Base-by-base conservation (phyloP, 2,329 filamentous ascomycete genomes). In the Fusarium sp. region DNA sequence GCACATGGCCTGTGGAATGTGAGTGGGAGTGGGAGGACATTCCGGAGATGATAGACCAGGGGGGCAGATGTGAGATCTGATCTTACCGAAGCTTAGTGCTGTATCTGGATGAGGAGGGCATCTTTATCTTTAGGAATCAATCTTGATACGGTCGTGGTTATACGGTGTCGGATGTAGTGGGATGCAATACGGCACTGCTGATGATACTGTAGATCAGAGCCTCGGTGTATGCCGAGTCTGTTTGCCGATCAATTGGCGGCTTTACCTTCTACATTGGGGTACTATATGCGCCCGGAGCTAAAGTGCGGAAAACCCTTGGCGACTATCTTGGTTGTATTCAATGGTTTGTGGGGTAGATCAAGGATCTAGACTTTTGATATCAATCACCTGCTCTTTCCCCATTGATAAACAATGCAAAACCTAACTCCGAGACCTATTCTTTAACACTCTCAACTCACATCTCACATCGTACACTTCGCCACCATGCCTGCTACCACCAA, bases 401-500 rank as follows among this genome's bases (percentile, higher is more conserved):
- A 15, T 31, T 52, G 16, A 46, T 61, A 63, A 63, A 44, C 29
- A 46, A 46, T 38, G 26, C 29, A 13, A 35, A 10, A 20, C 16
- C 18, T 10, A 8, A 4, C 20, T n/a, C 24, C 6, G 7, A 23
- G 16, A 20, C 18, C 8, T 23, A 15, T 8, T n/a, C 26, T 35
- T 33, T 13, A 29, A 10, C 9, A 31, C 20, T 21, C n/a, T 10
- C 12, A 15, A 52, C 5, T 48, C 11, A 4, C 15, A 21, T 29
- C 31, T 33, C 31, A 16, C 24, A 44, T 12, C 15, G 10, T 24
- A 33, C 42, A 12, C n/a, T n/a, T 26, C 18, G n/a, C 12, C 35
- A 65, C 21, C n/a, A 73, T 73, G 71, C 54, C 70, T 38, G 58
- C 57, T 20, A 50, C 56, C 10, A 56, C 60, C 6, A 61, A 52